phyloP scores from a whole-genome alignment of 352 stramenopile species.

The Vaucheria bursata region DNA sequence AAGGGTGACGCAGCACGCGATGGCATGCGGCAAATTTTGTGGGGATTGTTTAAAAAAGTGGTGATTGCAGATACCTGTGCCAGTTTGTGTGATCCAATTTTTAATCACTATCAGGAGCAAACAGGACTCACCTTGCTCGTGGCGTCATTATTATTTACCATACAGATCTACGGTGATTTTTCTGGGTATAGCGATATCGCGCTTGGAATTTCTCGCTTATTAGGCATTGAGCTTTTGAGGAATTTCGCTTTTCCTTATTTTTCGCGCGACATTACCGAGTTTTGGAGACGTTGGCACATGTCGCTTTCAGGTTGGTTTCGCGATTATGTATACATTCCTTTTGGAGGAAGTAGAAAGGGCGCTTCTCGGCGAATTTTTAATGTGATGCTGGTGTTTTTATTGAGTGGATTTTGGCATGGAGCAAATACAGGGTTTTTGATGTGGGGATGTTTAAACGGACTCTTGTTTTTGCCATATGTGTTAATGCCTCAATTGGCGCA shows the following conservation, averaged over 20 bases:
- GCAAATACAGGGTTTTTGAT: not conserved
- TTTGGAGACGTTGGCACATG: not conserved
- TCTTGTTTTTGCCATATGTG: not conserved
- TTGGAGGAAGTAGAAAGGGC: not conserved
- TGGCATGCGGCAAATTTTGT: not conserved
- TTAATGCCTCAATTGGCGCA: not conserved
- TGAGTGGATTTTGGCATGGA: not conserved
- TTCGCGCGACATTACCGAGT: not conserved
- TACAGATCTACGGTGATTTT: not conserved
- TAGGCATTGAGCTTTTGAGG: not conserved
- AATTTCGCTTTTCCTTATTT: conserved; percentile 4
- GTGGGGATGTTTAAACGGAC: not conserved
- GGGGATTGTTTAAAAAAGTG: not conserved
- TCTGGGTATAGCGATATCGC: not conserved
- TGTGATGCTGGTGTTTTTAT: not conserved
- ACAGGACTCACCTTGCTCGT: not conserved
- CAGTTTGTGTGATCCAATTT: not conserved
- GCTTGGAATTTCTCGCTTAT: not conserved
- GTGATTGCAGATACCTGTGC: not conserved
- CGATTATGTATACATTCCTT: conserved; percentile 2
- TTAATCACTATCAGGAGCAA: not conserved
- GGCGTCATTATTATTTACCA: not conserved
- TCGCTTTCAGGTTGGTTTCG: not conserved
- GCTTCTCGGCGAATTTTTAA: not conserved
- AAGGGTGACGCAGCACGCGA: not conserved